Percentiles rank a stretch among this genome's conserved stretches.
phyloP scores from a whole-genome alignment of 2,329 filamentous ascomycete genomes.

The Bisporella sp. region DNA sequence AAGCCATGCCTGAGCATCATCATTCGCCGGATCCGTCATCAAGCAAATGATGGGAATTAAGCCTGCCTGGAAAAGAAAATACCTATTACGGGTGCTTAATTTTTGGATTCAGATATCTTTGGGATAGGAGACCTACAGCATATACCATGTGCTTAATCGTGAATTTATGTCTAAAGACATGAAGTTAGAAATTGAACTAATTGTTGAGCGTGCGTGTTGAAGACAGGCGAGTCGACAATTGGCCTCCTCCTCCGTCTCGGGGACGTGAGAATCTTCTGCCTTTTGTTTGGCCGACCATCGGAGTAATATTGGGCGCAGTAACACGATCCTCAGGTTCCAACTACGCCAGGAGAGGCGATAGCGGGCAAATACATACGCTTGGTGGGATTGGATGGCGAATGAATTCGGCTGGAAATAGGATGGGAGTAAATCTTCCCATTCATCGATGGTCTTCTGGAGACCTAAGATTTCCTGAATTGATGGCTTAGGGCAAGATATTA shows the following conservation, averaged over 20 bases:
- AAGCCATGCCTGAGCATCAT: not conserved
- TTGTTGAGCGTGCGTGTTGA: not conserved
- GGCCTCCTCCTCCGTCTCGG: not conserved
- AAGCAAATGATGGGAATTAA: conserved; percentile 26
- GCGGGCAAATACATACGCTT: not conserved
- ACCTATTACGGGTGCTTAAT: conserved; percentile 14
- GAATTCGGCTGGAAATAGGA: too few species aligned
- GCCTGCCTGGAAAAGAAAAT: conserved; percentile 38
- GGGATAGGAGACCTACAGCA: conserved; percentile 27
- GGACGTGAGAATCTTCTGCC: not conserved
- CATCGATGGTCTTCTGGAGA: too few species aligned
- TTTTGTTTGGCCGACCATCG: not conserved
- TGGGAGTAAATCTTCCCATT: too few species aligned
- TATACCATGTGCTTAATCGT: conserved; percentile 31
- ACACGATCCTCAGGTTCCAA: not conserved
- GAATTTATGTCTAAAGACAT: conserved; percentile 24
- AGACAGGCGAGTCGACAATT: not conserved
- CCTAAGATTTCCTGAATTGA: not conserved
- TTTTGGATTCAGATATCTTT: not conserved
- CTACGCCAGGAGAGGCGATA: not conserved
- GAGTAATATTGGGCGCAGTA: not conserved
- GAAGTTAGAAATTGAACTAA: not conserved
- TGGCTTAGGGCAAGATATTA: not conserved
- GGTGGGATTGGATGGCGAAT: not conserved
- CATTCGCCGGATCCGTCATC: not conserved